Conservation (phyloP, 148 eudicot genomes). For the Vaccinium myrtillus region DNA sequence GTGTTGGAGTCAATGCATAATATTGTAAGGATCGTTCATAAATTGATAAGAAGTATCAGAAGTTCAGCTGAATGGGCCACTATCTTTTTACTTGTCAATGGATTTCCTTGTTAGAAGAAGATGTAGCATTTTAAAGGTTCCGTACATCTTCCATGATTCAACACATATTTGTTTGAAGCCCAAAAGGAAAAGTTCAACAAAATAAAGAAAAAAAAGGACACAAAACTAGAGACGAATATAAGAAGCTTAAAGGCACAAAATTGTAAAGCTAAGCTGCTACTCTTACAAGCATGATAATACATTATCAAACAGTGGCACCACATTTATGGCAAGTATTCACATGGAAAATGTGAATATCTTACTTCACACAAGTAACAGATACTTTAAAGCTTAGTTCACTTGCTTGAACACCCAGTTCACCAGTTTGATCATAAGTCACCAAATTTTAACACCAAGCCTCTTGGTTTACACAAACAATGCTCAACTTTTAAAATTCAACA, state of each 20-base stretch:
- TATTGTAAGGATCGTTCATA: neutral
- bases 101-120: neutral
- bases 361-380: neutral
- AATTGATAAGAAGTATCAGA: conserved; percentile 3
- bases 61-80: neutral
- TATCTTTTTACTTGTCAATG: neutral
- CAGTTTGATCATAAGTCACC: neutral
- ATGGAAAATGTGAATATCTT: neutral
- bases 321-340: neutral
- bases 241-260: neutral
- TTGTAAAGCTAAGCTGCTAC: neutral
- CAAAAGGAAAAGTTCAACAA: neutral
- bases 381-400: neutral
- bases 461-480: neutral
- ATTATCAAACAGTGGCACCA: neutral
- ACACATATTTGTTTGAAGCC: neutral
- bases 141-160: conserved; percentile 4
- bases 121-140: neutral
- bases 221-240: neutral
- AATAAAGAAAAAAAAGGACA: neutral
- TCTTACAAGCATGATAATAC: neutral
- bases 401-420: neutral
- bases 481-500: neutral
- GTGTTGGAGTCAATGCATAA: neutral
- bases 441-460: neutral